Evolutionary conservation across 164 flowering plant genomes (phyloP).

Genomic region (Akebia trifoliata): DNA sequence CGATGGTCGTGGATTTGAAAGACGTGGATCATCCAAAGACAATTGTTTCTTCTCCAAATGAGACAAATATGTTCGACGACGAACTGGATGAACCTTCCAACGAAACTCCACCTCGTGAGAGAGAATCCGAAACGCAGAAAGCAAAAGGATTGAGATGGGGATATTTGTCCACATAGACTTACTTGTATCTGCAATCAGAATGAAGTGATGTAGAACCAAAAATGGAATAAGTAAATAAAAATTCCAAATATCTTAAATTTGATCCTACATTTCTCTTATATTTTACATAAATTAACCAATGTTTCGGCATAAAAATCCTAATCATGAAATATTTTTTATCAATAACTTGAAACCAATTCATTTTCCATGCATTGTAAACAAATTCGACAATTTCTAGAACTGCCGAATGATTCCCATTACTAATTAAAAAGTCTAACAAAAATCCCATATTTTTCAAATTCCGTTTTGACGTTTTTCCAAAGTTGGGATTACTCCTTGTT

Average conservation of each 20-base stretch:
- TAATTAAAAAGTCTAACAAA: no score
- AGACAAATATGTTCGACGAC: slow-evolving; percentile 47
- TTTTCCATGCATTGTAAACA: no score
- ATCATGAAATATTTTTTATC: no score
- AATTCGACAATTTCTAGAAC: no score
- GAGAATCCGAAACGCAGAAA: slow-evolving; percentile 51
- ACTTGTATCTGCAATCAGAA: slow-evolving; percentile 70
- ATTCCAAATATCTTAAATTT: not conserved
- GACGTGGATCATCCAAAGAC: slow-evolving; percentile 70
- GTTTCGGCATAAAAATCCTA: no score
- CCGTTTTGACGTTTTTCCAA: no score
- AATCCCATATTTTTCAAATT: no score
- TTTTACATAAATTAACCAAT: no score
- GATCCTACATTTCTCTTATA: no score
- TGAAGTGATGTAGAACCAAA: not conserved
- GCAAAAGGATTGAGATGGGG: slow-evolving; percentile 68
- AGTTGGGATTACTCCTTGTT: no score
- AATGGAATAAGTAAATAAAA: not conserved
- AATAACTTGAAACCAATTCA: no score
- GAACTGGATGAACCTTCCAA: slow-evolving; percentile 45
- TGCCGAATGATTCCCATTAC: no score
- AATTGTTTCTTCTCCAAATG: slow-evolving; percentile 77
- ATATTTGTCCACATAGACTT: slow-evolving; percentile 95
- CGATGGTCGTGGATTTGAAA: slow-evolving; percentile 41
- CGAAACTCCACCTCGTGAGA: slow-evolving; percentile 66